These are phyloP conservation scores for Cladorrhinum sp. DNA, from an alignment of 2,329 filamentous ascomycete species.

Conservation along the genomic window DNA sequence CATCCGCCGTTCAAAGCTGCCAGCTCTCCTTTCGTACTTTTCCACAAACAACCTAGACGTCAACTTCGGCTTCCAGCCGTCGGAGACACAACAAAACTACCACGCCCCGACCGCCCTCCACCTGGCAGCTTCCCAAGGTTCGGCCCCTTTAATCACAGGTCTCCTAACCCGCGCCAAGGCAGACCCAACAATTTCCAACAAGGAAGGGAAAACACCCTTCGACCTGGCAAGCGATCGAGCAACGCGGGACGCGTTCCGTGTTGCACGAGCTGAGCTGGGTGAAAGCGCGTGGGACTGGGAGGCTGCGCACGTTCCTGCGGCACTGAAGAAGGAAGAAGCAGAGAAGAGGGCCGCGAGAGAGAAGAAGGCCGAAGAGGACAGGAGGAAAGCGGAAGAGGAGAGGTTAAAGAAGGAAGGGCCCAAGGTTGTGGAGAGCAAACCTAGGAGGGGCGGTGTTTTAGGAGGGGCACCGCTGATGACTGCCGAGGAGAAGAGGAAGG, in stretches of 20 bases:
- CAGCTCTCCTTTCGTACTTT: conserved; percentile 80
- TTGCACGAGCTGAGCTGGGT: conserved; percentile 78
- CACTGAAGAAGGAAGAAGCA: conserved; percentile 68
- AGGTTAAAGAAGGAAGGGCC: conserved; percentile 65
- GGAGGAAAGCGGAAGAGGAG: conserved; percentile 72
- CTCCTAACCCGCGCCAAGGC: conserved; percentile 72
- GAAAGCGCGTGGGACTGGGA: conserved; percentile 78
- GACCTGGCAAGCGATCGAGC: conserved; percentile 81
- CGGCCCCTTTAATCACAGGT: conserved; percentile 70
- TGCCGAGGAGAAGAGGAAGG: conserved; percentile 75
- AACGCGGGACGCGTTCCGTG: conserved; percentile 87
- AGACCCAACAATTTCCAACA: conserved; percentile 67
- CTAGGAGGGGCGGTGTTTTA: conserved; percentile 43
- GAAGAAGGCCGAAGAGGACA: conserved; percentile 65
- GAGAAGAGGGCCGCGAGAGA: conserved; percentile 69
- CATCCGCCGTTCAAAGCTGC: conserved; percentile 84
- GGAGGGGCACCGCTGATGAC: conserved; percentile 66
- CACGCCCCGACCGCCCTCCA: conserved; percentile 84
- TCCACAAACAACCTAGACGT: conserved; percentile 68
- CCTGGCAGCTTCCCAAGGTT: conserved; percentile 77
- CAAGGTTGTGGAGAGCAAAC: conserved; percentile 38
- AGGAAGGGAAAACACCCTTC: conserved; percentile 80
- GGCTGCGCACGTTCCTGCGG: conserved; percentile 65
- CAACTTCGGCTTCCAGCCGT: conserved; percentile 72
- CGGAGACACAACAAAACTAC: conserved; percentile 65